Base-by-base conservation (phyloP, 495 filamentous ascomycete species). In the Elasticomyces elasticus region DNA sequence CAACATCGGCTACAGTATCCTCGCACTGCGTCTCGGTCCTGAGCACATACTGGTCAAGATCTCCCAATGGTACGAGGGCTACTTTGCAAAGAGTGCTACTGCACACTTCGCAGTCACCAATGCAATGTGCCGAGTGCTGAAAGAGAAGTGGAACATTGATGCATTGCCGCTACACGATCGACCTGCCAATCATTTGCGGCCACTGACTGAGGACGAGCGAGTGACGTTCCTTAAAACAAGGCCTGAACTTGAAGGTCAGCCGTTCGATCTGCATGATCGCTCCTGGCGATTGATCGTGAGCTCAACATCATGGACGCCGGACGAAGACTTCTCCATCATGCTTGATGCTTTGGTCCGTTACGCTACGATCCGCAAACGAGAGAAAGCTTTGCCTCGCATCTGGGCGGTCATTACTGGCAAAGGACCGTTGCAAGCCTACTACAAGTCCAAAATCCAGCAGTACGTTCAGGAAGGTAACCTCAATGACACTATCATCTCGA, bases 1-100 rank as follows among this genome's bases (percentile, higher is more conserved):
- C 72, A 99, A 99, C 68, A 95, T 95, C 68, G 91, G 92, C 56
- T 95, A 87, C 75, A 90, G 86, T n/a, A 91, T 97, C 54, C 81
- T 99, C 4, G 81, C 86, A 60, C 61, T 86, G 64, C 79, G 87
- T 71, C 64, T 82, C 35, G 68, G 76, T 17, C 55, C 67, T 41
- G 52, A 50, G 6, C 91, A 95, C 66, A 87, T 86, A 0, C 75
- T 97, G 7, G 89, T 96, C 15, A 72, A 60, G 50, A 62, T 91
- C 19, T 84, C 89, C 1, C 79, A 79, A 44, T 73, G 78, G 62
- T 95, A 95, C 66, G 92, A 98, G 63, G 75, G 69, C 33, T 61
- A 71, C 15, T 79, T 94, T 46, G 81, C 85, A 45, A 76, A 78
- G 28, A 74, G 75, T 25, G 89, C 88, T 15, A 71, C 78, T 51